Evolutionary conservation across 371 early-diverging fungal species (phyloP), one percentile per base, ranked within the genome.

Genomic region (Rhizopus arrhizus): DNA sequence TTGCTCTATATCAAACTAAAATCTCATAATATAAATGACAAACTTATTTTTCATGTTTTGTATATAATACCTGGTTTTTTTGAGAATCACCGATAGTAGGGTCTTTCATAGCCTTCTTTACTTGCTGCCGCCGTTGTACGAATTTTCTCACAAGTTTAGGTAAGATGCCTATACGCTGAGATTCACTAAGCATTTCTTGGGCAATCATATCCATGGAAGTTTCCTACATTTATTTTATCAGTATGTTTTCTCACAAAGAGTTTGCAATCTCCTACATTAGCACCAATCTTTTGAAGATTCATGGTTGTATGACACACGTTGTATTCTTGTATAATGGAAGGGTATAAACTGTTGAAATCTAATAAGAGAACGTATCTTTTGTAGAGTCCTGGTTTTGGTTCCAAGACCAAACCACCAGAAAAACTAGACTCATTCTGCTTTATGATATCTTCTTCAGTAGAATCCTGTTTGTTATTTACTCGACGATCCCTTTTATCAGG

Each of bases 321-420:
- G 83, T 90, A 99, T 78, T 99, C 99, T 74, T 97, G 99, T 66
- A 99, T 99, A 61, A 99, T 99, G 28, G 99, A 98, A 47, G 99
- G 99, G 68, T 99, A 99, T 84, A 99, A 86, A 78, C 95, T 94
- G 89, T 99, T 99, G 85, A 99, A 99, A 85, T 99, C 99, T 45
- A 99, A 81, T 48, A 99, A 78, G 40, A 99, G 72, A 5, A 99
- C 95, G 68, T 86, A 94, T 60, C 92, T 94, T 71, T 99, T 97
- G 73, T 99, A 99, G 59, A 98, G 91, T 0, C 99, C 99, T 60
- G 87, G 91, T 69, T 95, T 93, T 38, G 99, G 99, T 52, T 99
- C 98, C 62, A 99, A 77, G 6, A 99, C 99, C 16, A 99, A 83
- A 65, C 99, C 99, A 58, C 99, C 99, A 10, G 12, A 43, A 15